Conservation (phyloP, 352 stramenopile species). For the Pythium phragmiticola region DNA sequence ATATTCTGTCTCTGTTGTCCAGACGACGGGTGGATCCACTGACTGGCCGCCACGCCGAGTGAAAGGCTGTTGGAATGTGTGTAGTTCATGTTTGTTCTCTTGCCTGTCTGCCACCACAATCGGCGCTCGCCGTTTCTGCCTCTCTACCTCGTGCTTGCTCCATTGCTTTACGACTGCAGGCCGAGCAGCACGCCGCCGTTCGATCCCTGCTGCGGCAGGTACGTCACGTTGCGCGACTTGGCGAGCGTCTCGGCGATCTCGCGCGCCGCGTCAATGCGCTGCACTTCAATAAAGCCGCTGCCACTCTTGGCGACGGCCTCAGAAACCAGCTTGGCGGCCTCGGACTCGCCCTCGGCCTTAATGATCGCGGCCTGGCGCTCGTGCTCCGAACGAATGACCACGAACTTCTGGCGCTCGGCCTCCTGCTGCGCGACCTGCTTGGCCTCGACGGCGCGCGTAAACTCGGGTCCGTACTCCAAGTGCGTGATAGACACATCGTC, state of each 20-base stretch:
- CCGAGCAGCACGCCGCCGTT: constrained; percentile 86
- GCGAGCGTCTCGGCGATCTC: constrained; percentile 98
- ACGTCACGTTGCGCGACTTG: constrained; percentile 97
- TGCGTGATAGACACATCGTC: constrained; percentile 99
- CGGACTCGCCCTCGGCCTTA: constrained; percentile 96
- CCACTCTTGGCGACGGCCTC: constrained; percentile 97
- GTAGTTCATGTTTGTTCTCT: no score
- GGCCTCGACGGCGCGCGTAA: constrained; percentile 99
- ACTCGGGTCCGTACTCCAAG: constrained; percentile 98
- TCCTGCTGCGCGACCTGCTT: constrained; percentile 99
- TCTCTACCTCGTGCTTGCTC: no score
- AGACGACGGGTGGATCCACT: no score
- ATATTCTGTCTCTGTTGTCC: no score
- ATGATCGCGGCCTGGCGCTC: constrained; percentile 93
- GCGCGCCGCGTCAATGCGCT: constrained; percentile 99
- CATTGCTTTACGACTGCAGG: constrained; percentile 46
- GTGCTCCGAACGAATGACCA: constrained; percentile 99
- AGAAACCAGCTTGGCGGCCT: constrained; percentile 97
- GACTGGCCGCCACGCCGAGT: no score
- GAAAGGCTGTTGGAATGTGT: no score
- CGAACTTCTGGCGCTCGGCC: constrained; percentile 98
- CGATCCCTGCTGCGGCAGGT: constrained; percentile 93
- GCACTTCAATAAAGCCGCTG: constrained; percentile 98
- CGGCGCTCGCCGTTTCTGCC: no score
- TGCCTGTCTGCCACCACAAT: no score